These are phyloP conservation scores for Funneliformis geosporum DNA, from an alignment of 192 early-diverging fungal genomes.

Conservation along the genomic window DNA sequence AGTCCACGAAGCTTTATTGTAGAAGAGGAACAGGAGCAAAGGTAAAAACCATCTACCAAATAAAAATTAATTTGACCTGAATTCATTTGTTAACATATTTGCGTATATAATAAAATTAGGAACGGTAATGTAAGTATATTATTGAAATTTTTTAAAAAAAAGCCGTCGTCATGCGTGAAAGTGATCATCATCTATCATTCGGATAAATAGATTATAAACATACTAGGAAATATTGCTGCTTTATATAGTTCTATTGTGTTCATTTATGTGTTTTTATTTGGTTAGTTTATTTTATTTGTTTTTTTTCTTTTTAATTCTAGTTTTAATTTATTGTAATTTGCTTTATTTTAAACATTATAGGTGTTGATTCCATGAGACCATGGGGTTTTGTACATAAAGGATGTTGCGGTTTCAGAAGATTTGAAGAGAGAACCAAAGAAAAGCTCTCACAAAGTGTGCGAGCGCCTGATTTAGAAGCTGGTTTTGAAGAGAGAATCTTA, in stretches of 20 bases:
- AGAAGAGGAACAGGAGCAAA: background rate
- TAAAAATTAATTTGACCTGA: background rate
- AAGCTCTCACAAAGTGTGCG: background rate
- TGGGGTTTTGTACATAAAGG: background rate
- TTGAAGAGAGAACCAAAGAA: background rate
- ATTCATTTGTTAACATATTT: background rate
- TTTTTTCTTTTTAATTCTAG: background rate
- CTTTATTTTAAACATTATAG: background rate
- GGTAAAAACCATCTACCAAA: background rate
- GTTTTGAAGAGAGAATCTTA: background rate
- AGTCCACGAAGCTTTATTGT: background rate
- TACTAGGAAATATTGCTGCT: background rate
- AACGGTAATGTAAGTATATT: background rate
- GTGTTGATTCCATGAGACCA: background rate
- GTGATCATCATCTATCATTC: background rate
- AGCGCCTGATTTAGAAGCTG: background rate
- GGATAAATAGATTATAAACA: background rate
- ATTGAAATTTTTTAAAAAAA: background rate
- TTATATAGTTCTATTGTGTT: background rate
- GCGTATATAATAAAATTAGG: background rate
- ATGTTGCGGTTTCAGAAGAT: background rate
- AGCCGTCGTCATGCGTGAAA: background rate
- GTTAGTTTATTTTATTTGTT: no score
- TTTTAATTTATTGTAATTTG: background rate
- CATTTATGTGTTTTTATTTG: background rate